These are phyloP conservation scores for Tylopilus sp. DNA, from an alignment of 768 basidiomycete genomes.

Conservation along the genomic window DNA sequence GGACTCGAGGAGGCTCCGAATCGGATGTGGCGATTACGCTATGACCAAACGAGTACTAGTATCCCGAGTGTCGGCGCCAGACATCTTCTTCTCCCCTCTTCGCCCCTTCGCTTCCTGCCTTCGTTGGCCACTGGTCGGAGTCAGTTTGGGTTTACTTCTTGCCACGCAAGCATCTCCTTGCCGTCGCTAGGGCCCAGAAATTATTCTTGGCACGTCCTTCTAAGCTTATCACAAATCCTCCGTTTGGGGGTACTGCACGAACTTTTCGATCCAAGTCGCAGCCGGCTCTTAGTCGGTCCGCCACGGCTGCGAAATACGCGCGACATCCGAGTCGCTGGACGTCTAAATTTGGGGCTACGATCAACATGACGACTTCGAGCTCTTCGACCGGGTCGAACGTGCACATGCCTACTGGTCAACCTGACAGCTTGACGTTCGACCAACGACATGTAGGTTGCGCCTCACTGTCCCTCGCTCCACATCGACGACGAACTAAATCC, in stretches of 20 bases:
- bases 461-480: slow-evolving; percentile 1
- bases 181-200: slow-evolving; percentile 3
- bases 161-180: background rate
- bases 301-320: background rate
- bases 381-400: too few species aligned
- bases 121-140: background rate
- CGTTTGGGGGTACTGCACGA: background rate
- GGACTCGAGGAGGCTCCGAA: too few species aligned
- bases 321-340: background rate
- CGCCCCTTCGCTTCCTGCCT: background rate
- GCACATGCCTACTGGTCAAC: background rate
- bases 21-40: background rate
- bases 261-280: background rate
- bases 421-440: background rate
- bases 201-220: slow-evolving; percentile 7
- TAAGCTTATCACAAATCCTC: slow-evolving; percentile 5
- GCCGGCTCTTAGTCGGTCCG: background rate
- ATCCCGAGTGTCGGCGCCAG: background rate
- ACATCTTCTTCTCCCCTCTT: slow-evolving; percentile 1
- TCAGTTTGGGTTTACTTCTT: background rate
- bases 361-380: background rate
- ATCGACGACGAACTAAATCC: slow-evolving; percentile 1
- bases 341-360: background rate
- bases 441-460: background rate
- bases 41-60: background rate